Evolutionary conservation across 345 rosid species (phyloP).

Genomic region (Gossypioides kirkii): DNA sequence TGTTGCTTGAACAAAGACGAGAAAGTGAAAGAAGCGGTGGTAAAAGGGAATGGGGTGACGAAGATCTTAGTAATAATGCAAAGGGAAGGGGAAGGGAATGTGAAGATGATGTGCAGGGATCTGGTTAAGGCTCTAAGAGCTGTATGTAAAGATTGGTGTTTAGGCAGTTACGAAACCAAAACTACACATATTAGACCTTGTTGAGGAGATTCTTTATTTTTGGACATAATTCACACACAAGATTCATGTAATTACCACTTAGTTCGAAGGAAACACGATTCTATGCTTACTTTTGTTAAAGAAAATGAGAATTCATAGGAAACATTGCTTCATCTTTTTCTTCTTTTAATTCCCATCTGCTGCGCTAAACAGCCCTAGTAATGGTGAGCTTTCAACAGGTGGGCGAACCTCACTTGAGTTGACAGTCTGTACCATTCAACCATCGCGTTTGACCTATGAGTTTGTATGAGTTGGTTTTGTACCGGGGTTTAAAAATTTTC

Average conservation of each 20-base stretch:
- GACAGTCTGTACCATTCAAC: too few relatives aligned
- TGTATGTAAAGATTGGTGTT: constrained; percentile 22
- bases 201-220: constrained; percentile 25
- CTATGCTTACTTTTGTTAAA: too few relatives aligned
- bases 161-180: constrained; percentile 64
- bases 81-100: constrained; percentile 59
- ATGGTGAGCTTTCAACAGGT: too few relatives aligned
- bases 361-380: too few relatives aligned
- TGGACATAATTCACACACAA: not conserved
- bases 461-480: too few relatives aligned
- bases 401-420: too few relatives aligned
- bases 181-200: constrained; percentile 86
- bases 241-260: not conserved
- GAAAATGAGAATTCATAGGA: too few relatives aligned
- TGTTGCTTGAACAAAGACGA: constrained; percentile 56
- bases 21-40: constrained; percentile 56
- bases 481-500: too few relatives aligned
- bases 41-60: constrained; percentile 56
- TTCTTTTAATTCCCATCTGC: too few relatives aligned
- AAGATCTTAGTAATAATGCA: constrained; percentile 77
- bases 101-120: constrained; percentile 64
- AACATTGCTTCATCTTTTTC: too few relatives aligned
- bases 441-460: too few relatives aligned
- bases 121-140: constrained; percentile 57
- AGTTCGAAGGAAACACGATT: not conserved